Conservation (phyloP, 164 flowering plant species). For the Hamamelis virginiana region DNA sequence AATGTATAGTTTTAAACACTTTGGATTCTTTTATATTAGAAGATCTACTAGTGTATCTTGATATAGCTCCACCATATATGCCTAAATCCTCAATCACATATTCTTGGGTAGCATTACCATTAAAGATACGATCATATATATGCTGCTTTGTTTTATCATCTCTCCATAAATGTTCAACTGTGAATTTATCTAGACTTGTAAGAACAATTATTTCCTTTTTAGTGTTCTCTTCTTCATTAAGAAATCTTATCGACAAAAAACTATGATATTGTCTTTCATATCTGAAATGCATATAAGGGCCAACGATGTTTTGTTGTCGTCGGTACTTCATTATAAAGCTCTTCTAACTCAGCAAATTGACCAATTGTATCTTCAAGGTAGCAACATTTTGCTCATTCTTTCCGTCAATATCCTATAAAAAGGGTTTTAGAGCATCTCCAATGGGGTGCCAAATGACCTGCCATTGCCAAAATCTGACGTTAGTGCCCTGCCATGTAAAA, state of each 20-base stretch:
- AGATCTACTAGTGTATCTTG: constrained; percentile 95
- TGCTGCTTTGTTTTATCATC: constrained; percentile 88
- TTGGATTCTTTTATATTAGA: constrained; percentile 66
- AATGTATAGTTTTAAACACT: constrained; percentile 76
- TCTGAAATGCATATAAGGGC: constrained; percentile 37
- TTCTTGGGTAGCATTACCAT: constrained; percentile 75
- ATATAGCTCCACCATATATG: constrained; percentile 92
- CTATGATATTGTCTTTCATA: constrained; percentile 98
- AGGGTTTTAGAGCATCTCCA: too few species aligned
- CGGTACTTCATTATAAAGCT: constrained; percentile 86
- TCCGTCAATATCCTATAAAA: constrained; percentile 89
- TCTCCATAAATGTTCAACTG: constrained; percentile 92
- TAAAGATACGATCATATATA: constrained; percentile 86
- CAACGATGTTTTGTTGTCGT: background rate
- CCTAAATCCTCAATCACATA: constrained; percentile 96
- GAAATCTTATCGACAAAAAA: constrained; percentile 84
- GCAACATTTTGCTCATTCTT: constrained; percentile 96
- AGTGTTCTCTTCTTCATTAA: constrained; percentile 64
- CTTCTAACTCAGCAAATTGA: constrained; percentile 82
- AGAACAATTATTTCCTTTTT: constrained; percentile 60
- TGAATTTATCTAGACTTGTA: constrained; percentile 70
- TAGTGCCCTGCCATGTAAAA: too few species aligned
- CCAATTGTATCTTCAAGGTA: constrained; percentile 90
- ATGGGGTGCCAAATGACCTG: too few species aligned
- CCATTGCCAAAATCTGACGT: too few species aligned